Percentiles rank a stretch among this genome's conserved stretches.
These are phyloP conservation scores for Pyrus pyrifolia DNA, from an alignment of 306 rosid species.

Conservation along the genomic window DNA sequence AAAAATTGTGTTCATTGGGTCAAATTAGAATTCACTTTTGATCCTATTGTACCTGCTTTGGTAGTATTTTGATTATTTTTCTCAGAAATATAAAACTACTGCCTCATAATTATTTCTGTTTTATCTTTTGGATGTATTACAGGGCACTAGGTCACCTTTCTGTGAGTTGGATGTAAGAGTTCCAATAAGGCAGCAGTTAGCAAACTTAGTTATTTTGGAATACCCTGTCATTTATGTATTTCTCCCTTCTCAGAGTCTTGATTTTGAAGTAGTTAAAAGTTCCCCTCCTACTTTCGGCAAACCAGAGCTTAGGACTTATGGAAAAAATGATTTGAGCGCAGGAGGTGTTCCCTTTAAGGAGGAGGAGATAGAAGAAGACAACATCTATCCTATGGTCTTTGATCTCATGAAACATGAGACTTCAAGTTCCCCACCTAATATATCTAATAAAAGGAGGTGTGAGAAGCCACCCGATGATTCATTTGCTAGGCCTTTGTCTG, in stretches of 20 bases:
- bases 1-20: neutral
- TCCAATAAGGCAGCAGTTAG: conserved; percentile 70
- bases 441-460: conserved; percentile 17
- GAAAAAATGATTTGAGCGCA: conserved; percentile 20
- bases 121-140: conserved; percentile 21
- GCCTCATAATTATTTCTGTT: neutral
- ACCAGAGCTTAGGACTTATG: conserved; percentile 28
- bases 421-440: conserved; percentile 27
- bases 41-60: neutral
- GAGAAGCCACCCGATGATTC: conserved; percentile 20
- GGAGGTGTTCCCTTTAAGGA: conserved; percentile 54
- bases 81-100: neutral
- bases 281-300: conserved; percentile 23
- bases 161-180: conserved; percentile 53
- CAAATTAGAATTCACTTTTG: neutral
- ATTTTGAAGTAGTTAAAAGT: conserved; percentile 54
- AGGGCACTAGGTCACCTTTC: conserved; percentile 63
- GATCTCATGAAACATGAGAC: conserved; percentile 47
- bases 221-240: conserved; percentile 71
- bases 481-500: conserved; percentile 25
- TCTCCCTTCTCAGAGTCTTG: conserved; percentile 53
- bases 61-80: neutral
- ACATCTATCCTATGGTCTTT: conserved; percentile 34
- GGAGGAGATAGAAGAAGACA: conserved; percentile 53
- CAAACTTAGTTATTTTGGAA: conserved; percentile 57